phyloP scores from a whole-genome alignment of 805 yeast species.

The Metschnikowia rubicola region DNA sequence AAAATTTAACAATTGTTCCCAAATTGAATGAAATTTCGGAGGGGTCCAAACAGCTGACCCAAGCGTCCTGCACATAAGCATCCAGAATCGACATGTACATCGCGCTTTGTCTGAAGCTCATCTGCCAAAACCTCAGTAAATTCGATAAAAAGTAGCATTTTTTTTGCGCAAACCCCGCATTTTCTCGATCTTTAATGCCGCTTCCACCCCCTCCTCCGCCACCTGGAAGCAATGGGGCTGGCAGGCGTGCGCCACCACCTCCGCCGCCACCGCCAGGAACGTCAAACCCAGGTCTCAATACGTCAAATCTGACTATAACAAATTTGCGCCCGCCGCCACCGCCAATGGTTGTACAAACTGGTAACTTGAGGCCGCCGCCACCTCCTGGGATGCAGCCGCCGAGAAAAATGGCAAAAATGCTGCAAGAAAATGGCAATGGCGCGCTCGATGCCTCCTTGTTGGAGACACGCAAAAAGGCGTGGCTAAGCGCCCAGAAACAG shows the following conservation, averaged over 20 bases:
- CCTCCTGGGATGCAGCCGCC: constrained; percentile 16
- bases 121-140: too few species aligned
- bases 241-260: constrained; percentile 10
- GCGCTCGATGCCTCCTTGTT: constrained; percentile 24
- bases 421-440: not conserved
- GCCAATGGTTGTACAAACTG: not conserved
- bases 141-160: too few species aligned
- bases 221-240: not conserved
- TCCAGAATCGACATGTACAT: too few species aligned
- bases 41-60: too few species aligned
- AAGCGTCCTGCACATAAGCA: too few species aligned
- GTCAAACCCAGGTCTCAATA: not conserved
- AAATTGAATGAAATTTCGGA: too few species aligned
- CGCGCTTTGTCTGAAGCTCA: too few species aligned
- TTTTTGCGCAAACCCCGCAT: too few species aligned
- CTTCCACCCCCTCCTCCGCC: constrained; percentile 11
- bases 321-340: constrained; percentile 19
- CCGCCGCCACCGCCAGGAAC: constrained; percentile 8
- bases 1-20: too few species aligned
- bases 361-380: constrained; percentile 34
- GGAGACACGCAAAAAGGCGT: constrained; percentile 46
- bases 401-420: constrained; percentile 10
- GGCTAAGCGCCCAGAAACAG: constrained; percentile 62
- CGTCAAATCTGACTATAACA: not conserved
- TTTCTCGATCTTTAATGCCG: not conserved